Percentiles rank a stretch among this genome's conserved stretches.
Evolutionary conservation across 208 protist genomes (phyloP).

Genomic region (Crithidia sp.): DNA sequence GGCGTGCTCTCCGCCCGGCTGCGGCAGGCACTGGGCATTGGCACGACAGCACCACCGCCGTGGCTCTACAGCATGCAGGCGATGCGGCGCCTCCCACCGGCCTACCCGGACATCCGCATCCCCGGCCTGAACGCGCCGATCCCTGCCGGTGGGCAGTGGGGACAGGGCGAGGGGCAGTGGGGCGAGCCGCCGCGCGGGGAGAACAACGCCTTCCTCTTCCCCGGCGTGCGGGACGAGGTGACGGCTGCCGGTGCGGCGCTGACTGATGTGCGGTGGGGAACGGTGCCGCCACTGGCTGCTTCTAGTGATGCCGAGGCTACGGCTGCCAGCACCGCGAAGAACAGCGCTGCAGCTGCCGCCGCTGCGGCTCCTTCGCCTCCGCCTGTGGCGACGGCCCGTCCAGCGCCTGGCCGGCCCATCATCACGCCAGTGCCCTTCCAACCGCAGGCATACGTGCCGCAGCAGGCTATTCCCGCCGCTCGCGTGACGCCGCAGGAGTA

Average conservation of each 20-base stretch:
- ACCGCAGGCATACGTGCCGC: constrained; percentile 65
- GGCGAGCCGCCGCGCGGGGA: constrained; percentile 95
- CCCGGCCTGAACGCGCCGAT: constrained; percentile 99
- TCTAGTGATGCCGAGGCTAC: constrained; percentile 4
- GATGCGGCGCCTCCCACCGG: constrained; percentile 97
- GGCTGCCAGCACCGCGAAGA: constrained; percentile 11
- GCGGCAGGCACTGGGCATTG: constrained; percentile 97
- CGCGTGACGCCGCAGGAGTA: constrained; percentile 69
- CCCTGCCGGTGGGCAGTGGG: constrained; percentile 95
- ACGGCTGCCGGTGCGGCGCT: constrained; percentile 28
- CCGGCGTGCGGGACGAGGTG: constrained; percentile 83
- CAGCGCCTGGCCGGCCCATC: constrained; percentile 21
- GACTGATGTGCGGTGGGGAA: constrained; percentile 42
- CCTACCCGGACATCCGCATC: constrained; percentile 98
- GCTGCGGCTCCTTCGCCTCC: not conserved
- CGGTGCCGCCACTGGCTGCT: constrained; percentile 35
- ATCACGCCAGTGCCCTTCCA: constrained; percentile 78
- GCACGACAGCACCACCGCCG: constrained; percentile 92
- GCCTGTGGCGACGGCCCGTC: constrained; percentile 1
- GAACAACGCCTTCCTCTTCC: constrained; percentile 84
- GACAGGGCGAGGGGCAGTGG: constrained; percentile 96
- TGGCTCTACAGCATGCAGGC: constrained; percentile 99
- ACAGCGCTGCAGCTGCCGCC: constrained; percentile 14
- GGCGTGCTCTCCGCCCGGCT: constrained; percentile 94
- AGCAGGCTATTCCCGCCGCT: constrained; percentile 35